phyloP scores from a whole-genome alignment of 768 basidiomycete genomes.

The Russula dissimulans region DNA sequence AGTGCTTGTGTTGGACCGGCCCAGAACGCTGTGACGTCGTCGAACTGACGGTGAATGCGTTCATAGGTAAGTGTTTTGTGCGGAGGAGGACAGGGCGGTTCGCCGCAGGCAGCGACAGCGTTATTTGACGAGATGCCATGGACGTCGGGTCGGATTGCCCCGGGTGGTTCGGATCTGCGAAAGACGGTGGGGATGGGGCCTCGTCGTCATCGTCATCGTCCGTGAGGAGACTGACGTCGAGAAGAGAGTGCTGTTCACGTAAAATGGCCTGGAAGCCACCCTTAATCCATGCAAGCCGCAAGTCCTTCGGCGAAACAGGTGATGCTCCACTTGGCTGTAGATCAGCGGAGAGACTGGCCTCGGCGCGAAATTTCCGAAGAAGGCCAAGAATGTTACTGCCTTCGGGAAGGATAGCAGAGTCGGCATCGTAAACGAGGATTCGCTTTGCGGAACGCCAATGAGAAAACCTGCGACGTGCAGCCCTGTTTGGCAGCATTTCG shows the following conservation, averaged over 20 bases:
- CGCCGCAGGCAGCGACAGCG: conserved; percentile 2
- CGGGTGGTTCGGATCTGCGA: background rate
- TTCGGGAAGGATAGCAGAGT: conserved; percentile 50
- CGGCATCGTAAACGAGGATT: conserved; percentile 83
- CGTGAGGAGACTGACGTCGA: conserved; percentile 41
- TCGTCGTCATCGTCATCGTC: conserved; percentile 28
- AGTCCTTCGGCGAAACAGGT: background rate
- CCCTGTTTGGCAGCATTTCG: conserved; percentile 64
- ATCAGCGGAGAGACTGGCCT: conserved; percentile 33
- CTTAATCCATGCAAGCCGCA: conserved; percentile 66
- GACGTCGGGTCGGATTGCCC: background rate
- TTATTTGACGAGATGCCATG: conserved; percentile 1
- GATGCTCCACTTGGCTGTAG: background rate
- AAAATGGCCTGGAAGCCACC: conserved; percentile 76
- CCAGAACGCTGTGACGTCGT: conserved; percentile 28
- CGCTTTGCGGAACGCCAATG: conserved; percentile 47
- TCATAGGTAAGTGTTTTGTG: conserved; percentile 50
- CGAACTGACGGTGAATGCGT: conserved; percentile 50
- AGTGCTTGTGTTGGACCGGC: conserved; percentile 10
- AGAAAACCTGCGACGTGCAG: conserved; percentile 50
- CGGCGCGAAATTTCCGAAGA: conserved; percentile 62
- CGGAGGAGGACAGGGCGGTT: conserved; percentile 33
- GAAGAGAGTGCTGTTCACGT: conserved; percentile 41
- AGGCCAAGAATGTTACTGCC: conserved; percentile 64
- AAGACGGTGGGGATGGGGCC: conserved; percentile 18